These are phyloP conservation scores for Poronia punctata DNA, from an alignment of 495 filamentous ascomycete species.

Conservation along the genomic window DNA sequence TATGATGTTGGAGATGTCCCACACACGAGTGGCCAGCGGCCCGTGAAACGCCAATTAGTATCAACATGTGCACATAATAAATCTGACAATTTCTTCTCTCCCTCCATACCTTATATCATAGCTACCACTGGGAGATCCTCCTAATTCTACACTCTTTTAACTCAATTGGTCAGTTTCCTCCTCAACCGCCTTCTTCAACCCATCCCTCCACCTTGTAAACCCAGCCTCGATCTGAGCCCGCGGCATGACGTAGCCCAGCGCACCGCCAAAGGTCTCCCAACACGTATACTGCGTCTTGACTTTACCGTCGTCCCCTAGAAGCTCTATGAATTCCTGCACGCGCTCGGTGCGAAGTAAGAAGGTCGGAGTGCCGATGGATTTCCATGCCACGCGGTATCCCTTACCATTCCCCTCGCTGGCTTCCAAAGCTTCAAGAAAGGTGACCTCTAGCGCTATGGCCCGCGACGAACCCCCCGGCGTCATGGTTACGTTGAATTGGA, in stretches of 20 bases:
- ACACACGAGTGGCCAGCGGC: too few relatives aligned
- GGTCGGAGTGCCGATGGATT: constrained; percentile 8
- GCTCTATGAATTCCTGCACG: constrained; percentile 32
- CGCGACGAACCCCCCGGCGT: constrained; percentile 4
- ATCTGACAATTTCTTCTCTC: too few relatives aligned
- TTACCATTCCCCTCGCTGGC: constrained; percentile 2
- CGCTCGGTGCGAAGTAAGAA: constrained; percentile 29
- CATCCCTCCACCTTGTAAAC: constrained; percentile 27
- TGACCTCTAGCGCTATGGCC: constrained; percentile 19
- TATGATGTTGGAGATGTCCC: too few relatives aligned
- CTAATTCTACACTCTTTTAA: too few relatives aligned
- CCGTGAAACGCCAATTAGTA: too few relatives aligned
- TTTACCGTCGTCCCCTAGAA: constrained; percentile 4
- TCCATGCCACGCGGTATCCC: constrained; percentile 31
- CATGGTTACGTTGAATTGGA: constrained; percentile 30
- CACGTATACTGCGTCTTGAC: constrained; percentile 16
- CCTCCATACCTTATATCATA: too few relatives aligned
- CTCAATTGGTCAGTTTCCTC: not conserved
- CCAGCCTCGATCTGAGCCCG: constrained; percentile 19
- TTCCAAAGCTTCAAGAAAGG: constrained; percentile 23
- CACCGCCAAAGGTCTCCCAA: constrained; percentile 38
- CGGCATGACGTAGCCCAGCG: constrained; percentile 23
- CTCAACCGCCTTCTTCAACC: constrained; percentile 26
- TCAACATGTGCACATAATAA: too few relatives aligned
- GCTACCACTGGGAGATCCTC: too few relatives aligned